Base-by-base conservation (phyloP, 768 basidiomycete genomes). In the Myochromella boudieri region DNA sequence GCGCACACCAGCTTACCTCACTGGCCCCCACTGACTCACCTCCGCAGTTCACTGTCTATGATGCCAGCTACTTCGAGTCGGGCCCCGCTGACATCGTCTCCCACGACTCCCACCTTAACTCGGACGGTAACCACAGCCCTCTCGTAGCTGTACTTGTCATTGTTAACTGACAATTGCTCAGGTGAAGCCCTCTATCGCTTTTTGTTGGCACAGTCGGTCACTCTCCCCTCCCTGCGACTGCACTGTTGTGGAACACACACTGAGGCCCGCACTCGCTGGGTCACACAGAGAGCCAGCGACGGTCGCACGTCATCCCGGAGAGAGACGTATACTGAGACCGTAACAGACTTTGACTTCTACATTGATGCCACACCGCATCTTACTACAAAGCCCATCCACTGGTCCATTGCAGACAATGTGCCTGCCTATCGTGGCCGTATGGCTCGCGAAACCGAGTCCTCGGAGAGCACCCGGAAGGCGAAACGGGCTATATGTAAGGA, bases 151-250 rank as follows among this genome's bases (percentile, higher is more conserved):
- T 33, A n/a, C 43, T 34, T 14, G 43, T 41, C 24, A 26, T 42
- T n/a, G 17, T 21, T 32, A 44, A n/a, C 34, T 46, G 36, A 47
- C 28, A 43, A 28, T 21, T 40, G 15, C 47, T 9, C 44, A 85
- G 84, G 85, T 25, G 84, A 84, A 56, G 81, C 82, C 0, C 69
- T 87, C 17, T 85, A 84, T 58, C 76, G 85, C 39, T 88, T 86
- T 62, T 60, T 88, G 2, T 69, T 84, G 17, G 68, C 71, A 5
- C 78, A 84, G 34, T 69, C 84, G 1, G 61, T 56, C 26, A 61
- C 49, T 1, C 67, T 63, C 5, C 84, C 84, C 6, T 60, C 48
- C 11, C 67, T 75, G 48, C 53, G 60, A 21, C 54, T 83, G 3
- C 75, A 70, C 32, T 71, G 74, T 48, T 63, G 64, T 14, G 83